Evolutionary conservation across 331 rosid species (phyloP), one percentile per base, ranked within the genome.

Genomic region (Rhamnella rubrinervis): DNA sequence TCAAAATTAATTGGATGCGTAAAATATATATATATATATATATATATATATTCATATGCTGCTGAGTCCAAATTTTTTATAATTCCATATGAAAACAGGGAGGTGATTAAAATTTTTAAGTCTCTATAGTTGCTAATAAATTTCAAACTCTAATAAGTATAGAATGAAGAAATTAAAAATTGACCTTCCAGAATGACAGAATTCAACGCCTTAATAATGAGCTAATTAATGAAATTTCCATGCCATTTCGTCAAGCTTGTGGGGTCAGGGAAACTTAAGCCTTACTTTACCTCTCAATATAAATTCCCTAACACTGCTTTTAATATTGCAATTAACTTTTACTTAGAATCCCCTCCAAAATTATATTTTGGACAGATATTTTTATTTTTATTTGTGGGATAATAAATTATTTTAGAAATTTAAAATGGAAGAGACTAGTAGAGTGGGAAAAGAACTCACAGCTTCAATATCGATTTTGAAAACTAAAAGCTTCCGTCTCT

Each of bases 401-500:
- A 31, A 31, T 31, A 31, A 31, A 31, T 31, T 41, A 74, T 7
- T 15, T 49, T 13, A 41, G 46, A 17, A 28, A 26, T 11, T 17
- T 3, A n/a, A 17, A 17, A 35, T 7, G 15, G 35, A 39, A 38
- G 35, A 20, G 37, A 31, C 0, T 11, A 39, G 73, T 46, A 52
- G 2, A 21, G 59, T 16, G 31, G 23, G 40, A 49, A 19, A 51
- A 31, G 64, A 28, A 83, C 97, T 89, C 77, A 95, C 96, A 68
- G 97, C 89, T 87, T 91, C 99, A 28, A 91, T 85, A 84, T 95
- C 99, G 76, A 95, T 95, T 76, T 83, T 95, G 87, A 87, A 95
- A 61, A 95, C 93, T 78, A 87, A 72, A 67, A 95, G 99, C 89
- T 91, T 95, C 66, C 97, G 69, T 76, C 97, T 85, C 65, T 95